Evolutionary conservation across 352 stramenopile genomes (phyloP).

Genomic region (Phytophthora constricta): DNA sequence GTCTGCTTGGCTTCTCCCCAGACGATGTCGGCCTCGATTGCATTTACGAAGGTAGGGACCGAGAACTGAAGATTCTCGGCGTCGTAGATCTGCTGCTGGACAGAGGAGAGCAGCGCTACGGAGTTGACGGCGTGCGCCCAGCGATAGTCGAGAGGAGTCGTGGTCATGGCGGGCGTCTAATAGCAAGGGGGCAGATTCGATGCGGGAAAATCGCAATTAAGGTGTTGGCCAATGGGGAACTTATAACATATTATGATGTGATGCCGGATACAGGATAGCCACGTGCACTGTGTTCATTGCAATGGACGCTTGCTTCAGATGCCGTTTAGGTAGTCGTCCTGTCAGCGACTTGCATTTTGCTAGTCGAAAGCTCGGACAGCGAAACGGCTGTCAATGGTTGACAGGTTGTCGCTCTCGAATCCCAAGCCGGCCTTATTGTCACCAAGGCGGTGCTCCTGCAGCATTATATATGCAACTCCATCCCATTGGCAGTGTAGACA

Average conservation of each 20-base stretch:
- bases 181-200: background rate
- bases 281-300: too few relatives aligned
- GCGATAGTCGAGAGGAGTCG: conserved; percentile 61
- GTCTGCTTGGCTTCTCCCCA: conserved; percentile 58
- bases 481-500: background rate
- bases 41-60: conserved; percentile 50
- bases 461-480: too few relatives aligned
- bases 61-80: conserved; percentile 26
- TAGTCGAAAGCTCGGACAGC: background rate
- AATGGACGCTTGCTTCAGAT: too few relatives aligned
- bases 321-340: too few relatives aligned
- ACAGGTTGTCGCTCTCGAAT: too few relatives aligned
- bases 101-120: conserved; percentile 29
- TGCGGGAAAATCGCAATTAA: conserved; percentile 23
- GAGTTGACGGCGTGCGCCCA: conserved; percentile 80
- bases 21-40: conserved; percentile 77
- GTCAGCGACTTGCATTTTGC: background rate
- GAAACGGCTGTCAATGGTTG: too few relatives aligned
- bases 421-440: too few relatives aligned
- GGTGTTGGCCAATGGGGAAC: background rate
- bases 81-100: conserved; percentile 40
- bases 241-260: too few relatives aligned
- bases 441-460: too few relatives aligned
- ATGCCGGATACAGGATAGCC: too few relatives aligned
- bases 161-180: too few relatives aligned